Evolutionary conservation across 257 asterid species (phyloP), one percentile per base, ranked within the genome.

Genomic region (Cynanchum wilfordii): DNA sequence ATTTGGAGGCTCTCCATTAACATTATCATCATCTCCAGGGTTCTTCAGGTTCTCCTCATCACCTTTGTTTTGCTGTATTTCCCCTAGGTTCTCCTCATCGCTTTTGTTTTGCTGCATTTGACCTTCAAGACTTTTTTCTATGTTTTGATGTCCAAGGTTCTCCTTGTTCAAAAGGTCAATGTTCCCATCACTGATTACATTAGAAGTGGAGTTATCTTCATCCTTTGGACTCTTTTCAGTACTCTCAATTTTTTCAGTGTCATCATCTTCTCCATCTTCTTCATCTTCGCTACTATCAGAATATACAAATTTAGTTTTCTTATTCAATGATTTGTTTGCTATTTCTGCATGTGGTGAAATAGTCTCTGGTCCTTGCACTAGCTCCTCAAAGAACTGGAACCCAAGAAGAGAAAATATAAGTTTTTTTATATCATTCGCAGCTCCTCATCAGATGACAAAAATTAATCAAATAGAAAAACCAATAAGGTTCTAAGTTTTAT

Each of bases 321-420:
- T 95, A 88, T 95, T 92, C 69, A 66, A 17, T 59, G 89, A 83
- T 80, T 84, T 87, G 76, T 82, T 82, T 40, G 85, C 30, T 68
- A 77, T 69, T 74, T 82, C 87, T 66, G 74, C 78, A 27, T 80
- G 80, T 73, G 69, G 82, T 56, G 64, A 70, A 65, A 36, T 82
- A 24, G 84, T 68, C 67, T 77, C 86, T 65, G 70, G 75, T 40
- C 95, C 97, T 64, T 87, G 89, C 73, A 90, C 65, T 72, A 92
- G 88, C 78, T 95, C 99, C 70, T 95, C 99, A 55, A 68, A 89
- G 80, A 84, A 95, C 99, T 95, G 88, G 10, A 22, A 70, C 66
- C 20, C 54, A 33, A 66, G 74, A 75, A 69, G 45, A 56, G 49
- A 54, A 51, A 51, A 69, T 57, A 49, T 45, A 49, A 73, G 40